Conservation (phyloP, 257 asterid genomes). For the Eucommia ulmoides region DNA sequence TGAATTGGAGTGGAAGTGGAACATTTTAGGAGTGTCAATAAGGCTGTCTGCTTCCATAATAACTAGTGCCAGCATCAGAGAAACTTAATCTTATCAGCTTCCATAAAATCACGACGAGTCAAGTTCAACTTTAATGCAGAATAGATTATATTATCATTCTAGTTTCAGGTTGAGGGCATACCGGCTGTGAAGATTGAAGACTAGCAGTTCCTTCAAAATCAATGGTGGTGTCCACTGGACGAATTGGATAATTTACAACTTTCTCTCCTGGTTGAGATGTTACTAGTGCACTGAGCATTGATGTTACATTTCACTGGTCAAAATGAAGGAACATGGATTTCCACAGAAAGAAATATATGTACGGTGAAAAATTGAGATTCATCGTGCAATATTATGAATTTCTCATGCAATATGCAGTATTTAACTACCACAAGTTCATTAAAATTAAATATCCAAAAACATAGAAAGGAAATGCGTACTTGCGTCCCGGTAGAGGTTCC, state of each 20-base stretch:
- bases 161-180: conserved; percentile 19
- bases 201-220: conserved; percentile 96
- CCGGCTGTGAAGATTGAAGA: conserved; percentile 90
- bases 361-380: too few relatives aligned
- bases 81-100: conserved; percentile 1
- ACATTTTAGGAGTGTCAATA: too few relatives aligned
- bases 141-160: conserved; percentile 3
- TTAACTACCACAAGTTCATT: not conserved
- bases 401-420: too few relatives aligned
- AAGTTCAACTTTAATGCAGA: conserved; percentile 6
- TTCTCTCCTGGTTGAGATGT: conserved; percentile 94
- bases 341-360: too few relatives aligned
- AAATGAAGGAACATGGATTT: not conserved
- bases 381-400: too few relatives aligned
- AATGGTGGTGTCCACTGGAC: conserved; percentile 85
- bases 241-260: conserved; percentile 76
- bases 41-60: too few relatives aligned
- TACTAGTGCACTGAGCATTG: conserved; percentile 49
- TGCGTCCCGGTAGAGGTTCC: conserved; percentile 96
- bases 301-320: not conserved
- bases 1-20: too few relatives aligned
- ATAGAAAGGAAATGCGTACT: conserved; percentile 37
- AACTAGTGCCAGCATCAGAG: too few relatives aligned
- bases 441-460: not conserved
- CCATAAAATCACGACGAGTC: conserved; percentile 6